Evolutionary conservation across 208 protist genomes (phyloP).

Genomic region (Wallacemonas rigidus): DNA sequence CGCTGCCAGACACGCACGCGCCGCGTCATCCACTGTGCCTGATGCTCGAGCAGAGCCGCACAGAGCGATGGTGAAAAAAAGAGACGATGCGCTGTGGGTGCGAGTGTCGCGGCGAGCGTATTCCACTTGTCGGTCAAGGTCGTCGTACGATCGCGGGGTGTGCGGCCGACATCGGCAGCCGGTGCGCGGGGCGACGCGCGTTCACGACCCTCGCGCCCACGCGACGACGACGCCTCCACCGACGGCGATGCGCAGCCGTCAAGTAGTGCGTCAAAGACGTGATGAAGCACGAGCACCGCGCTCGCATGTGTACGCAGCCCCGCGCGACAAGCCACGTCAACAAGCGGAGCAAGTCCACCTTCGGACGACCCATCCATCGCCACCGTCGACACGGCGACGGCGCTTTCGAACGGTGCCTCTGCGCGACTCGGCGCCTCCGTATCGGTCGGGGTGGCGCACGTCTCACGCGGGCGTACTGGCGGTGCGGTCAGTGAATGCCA

Average conservation of each 20-base stretch:
- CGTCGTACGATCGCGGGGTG: not conserved
- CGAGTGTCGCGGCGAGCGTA: not conserved
- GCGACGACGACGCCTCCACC: not conserved
- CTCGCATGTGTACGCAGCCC: constrained; percentile 8
- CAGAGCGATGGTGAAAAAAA: not conserved
- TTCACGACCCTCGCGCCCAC: not conserved
- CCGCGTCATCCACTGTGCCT: constrained; percentile 6
- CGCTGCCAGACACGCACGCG: constrained; percentile 1
- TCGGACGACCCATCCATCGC: not conserved
- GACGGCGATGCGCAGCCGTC: constrained; percentile 15
- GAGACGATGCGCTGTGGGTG: not conserved
- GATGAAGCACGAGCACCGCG: constrained; percentile 17
- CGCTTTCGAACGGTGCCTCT: not conserved
- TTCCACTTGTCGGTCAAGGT: not conserved
- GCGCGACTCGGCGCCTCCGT: not conserved
- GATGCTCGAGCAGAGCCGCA: not conserved
- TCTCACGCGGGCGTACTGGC: not conserved
- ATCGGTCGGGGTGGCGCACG: no score
- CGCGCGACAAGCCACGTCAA: constrained; percentile 8
- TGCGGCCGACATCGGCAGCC: no score
- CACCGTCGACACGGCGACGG: not conserved
- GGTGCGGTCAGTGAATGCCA: not conserved
- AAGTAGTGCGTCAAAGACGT: constrained; percentile 9
- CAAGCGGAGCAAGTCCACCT: not conserved
- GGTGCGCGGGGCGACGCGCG: not conserved